These are phyloP conservation scores for Aspergillus sp. DNA, from an alignment of 2,329 filamentous ascomycete species.

Conservation along the genomic window DNA sequence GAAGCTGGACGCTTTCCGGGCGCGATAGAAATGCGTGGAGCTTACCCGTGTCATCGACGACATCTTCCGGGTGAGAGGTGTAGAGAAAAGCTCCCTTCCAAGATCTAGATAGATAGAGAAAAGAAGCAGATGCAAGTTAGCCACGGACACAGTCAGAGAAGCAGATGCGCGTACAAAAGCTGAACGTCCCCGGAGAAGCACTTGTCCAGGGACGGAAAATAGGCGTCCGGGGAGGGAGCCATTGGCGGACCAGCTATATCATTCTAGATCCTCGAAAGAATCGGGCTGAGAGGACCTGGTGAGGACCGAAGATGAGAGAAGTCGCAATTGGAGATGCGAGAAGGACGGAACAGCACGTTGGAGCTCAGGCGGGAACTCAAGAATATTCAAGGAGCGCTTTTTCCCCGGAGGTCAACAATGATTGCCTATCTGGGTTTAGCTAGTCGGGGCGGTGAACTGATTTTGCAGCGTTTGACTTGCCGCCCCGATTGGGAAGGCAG, in stretches of 20 bases:
- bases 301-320: neutral
- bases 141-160: conserved; percentile 1
- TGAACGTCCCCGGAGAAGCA: conserved; percentile 78
- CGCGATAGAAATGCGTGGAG: conserved; percentile 71
- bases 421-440: conserved; percentile 37
- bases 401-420: conserved; percentile 38
- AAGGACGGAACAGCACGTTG: conserved; percentile 3
- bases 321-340: conserved; percentile 4
- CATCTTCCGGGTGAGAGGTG: conserved; percentile 40
- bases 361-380: conserved; percentile 26
- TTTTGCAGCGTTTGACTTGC: conserved; percentile 21
- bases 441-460: conserved; percentile 29
- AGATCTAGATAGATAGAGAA: conserved; percentile 49
- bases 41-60: conserved; percentile 54
- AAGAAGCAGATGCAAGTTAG: conserved; percentile 19
- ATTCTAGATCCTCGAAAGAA: conserved; percentile 31
- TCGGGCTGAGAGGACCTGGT: conserved; percentile 5
- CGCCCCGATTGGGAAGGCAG: conserved; percentile 16
- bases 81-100: conserved; percentile 59
- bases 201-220: conserved; percentile 81
- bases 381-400: conserved; percentile 30
- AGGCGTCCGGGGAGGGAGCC: conserved; percentile 70
- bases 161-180: conserved; percentile 62
- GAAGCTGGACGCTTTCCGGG: conserved; percentile 64
- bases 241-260: conserved; percentile 52